These are phyloP conservation scores for Trichoderma gamsii DNA, from an alignment of 495 filamentous ascomycete species.

Conservation along the genomic window DNA sequence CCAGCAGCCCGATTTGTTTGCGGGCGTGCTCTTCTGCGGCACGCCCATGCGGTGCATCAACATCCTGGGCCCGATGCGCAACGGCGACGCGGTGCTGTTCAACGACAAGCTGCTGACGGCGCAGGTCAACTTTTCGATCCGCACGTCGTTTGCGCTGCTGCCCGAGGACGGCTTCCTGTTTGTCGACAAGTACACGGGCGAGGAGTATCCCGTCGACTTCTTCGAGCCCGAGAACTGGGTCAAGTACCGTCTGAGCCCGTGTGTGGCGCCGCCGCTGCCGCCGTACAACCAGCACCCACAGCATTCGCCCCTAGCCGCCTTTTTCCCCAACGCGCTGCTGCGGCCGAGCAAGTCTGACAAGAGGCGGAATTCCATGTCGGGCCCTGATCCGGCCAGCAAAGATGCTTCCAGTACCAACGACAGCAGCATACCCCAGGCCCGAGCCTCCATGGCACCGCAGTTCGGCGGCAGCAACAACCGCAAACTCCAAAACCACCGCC, in stretches of 20 bases:
- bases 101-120: constrained; percentile 88
- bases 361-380: constrained; percentile 15
- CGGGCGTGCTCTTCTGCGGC: constrained; percentile 81
- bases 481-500: constrained; percentile 16
- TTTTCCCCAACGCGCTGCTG: constrained; percentile 28
- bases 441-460: constrained; percentile 39
- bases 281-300: constrained; percentile 22
- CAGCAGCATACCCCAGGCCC: not conserved
- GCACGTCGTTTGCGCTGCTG: constrained; percentile 77
- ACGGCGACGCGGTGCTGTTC: constrained; percentile 84
- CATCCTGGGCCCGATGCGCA: constrained; percentile 82
- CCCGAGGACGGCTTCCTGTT: constrained; percentile 89
- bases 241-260: constrained; percentile 71
- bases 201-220: constrained; percentile 80
- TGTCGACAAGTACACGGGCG: constrained; percentile 71
- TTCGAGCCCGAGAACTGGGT: constrained; percentile 77
- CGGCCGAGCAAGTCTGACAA: constrained; percentile 16
- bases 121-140: constrained; percentile 89
- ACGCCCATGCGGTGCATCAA: constrained; percentile 82
- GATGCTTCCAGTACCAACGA: not conserved
- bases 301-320: constrained; percentile 2
- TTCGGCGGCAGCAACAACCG: constrained; percentile 25
- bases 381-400: not conserved
- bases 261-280: constrained; percentile 58
- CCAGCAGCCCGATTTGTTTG: constrained; percentile 77